phyloP scores from a whole-genome alignment of 1,284 basidiomycete species.

The Salmacisia buchloeana region DNA sequence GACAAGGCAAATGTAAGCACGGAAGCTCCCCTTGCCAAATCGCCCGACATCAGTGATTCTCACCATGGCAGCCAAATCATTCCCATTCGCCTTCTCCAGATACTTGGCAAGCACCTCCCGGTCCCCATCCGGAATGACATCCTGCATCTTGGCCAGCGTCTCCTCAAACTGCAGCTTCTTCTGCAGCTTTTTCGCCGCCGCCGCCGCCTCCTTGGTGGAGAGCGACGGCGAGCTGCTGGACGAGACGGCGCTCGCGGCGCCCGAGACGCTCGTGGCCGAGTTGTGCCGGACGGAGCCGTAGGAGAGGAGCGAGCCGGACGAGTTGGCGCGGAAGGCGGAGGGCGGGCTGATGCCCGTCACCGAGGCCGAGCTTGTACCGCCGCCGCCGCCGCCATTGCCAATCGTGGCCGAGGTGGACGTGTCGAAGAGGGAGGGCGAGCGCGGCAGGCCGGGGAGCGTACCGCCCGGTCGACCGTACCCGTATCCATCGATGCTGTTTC shows the following conservation, averaged over 20 bases:
- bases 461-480: too few relatives aligned
- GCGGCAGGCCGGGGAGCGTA: background rate
- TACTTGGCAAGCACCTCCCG: constrained; percentile 25
- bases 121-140: constrained; percentile 41
- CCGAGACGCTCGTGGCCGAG: background rate
- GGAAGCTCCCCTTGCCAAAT: background rate
- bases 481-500: too few relatives aligned
- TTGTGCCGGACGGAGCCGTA: background rate
- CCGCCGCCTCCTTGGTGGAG: background rate
- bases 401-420: background rate
- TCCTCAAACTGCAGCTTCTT: constrained; percentile 15
- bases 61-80: constrained; percentile 33
- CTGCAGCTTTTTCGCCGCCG: background rate
- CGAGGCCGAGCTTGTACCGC: too few relatives aligned
- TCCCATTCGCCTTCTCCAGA: constrained; percentile 30
- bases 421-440: background rate
- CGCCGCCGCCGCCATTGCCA: background rate
- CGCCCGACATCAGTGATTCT: background rate
- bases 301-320: background rate
- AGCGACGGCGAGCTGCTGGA: too few relatives aligned
- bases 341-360: too few relatives aligned
- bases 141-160: constrained; percentile 28
- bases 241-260: too few relatives aligned
- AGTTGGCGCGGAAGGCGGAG: background rate
- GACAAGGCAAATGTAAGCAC: background rate